Conservation (phyloP, 768 basidiomycete genomes). For the Podaxis carcinomalis region DNA sequence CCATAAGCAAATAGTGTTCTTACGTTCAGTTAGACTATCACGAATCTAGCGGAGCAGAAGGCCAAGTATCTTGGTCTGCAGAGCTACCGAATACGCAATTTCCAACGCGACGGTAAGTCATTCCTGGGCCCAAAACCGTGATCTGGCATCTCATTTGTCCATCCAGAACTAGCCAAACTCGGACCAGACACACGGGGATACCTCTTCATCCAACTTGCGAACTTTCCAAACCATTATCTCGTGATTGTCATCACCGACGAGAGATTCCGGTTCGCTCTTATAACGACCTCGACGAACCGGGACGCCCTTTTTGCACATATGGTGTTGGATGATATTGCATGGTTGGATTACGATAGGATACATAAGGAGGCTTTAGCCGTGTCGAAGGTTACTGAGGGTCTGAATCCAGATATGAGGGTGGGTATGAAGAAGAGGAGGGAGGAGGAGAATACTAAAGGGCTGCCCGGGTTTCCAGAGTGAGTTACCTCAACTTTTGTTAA, state of each 20-base stretch:
- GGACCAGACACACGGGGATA: conserved; percentile 57
- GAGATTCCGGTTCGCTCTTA: conserved; percentile 77
- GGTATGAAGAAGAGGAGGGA: conserved; percentile 23
- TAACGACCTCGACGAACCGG: conserved; percentile 54
- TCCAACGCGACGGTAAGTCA: conserved; percentile 57
- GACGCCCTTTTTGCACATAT: conserved; percentile 56
- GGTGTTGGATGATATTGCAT: conserved; percentile 74
- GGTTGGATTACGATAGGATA: conserved; percentile 72
- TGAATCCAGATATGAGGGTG: conserved; percentile 7
- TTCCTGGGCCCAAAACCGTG: background rate
- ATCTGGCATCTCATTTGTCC: background rate
- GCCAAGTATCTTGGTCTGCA: conserved; percentile 82
- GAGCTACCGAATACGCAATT: conserved; percentile 65
- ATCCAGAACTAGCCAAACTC: conserved; percentile 63
- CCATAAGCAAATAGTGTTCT: background rate
- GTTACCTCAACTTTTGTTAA: conserved; percentile 2
- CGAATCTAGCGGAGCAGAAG: conserved; percentile 79
- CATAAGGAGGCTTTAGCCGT: conserved; percentile 36
- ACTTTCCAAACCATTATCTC: conserved; percentile 78
- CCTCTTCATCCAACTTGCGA: conserved; percentile 74
- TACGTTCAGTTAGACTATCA: conserved; percentile 58
- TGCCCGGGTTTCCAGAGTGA: conserved; percentile 17
- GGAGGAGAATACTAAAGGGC: conserved; percentile 11
- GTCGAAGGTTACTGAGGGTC: conserved; percentile 1
- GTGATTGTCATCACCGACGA: conserved; percentile 78